Evolutionary conservation across 805 yeast species (phyloP).

Genomic region (Lachancea thermotolerans): DNA sequence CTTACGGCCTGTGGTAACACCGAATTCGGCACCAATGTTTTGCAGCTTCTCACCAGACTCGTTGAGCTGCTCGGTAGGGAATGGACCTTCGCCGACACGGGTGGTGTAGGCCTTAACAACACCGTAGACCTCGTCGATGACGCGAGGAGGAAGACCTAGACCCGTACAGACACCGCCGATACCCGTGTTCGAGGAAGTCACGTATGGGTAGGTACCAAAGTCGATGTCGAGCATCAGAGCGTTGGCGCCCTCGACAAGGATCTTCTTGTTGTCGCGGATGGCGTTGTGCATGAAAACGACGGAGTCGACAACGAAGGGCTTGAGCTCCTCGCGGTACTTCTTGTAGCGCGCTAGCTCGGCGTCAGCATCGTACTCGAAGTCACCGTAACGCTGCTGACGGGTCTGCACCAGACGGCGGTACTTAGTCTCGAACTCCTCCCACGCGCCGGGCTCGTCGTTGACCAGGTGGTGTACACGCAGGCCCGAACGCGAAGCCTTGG

Average conservation of each 20-base stretch:
- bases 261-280: slow-evolving; percentile 67
- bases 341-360: slow-evolving; percentile 75
- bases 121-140: slow-evolving; percentile 78
- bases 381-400: slow-evolving; percentile 87
- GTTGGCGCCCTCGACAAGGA: slow-evolving; percentile 95
- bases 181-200: slow-evolving; percentile 91
- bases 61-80: slow-evolving; percentile 96
- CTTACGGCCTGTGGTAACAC: slow-evolving; percentile 98
- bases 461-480: slow-evolving; percentile 94
- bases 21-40: slow-evolving; percentile 87
- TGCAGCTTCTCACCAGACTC: slow-evolving; percentile 81
- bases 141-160: slow-evolving; percentile 87
- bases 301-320: slow-evolving; percentile 92
- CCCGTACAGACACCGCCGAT: slow-evolving; percentile 98
- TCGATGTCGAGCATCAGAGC: slow-evolving; percentile 97
- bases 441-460: slow-evolving; percentile 79
- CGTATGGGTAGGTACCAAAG: slow-evolving; percentile 96
- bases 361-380: slow-evolving; percentile 79
- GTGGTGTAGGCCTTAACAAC: slow-evolving; percentile 98
- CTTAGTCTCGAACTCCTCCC: slow-evolving; percentile 82
- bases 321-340: slow-evolving; percentile 60
- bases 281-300: slow-evolving; percentile 79
- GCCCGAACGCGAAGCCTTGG: slow-evolving; percentile 96
- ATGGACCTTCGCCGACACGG: slow-evolving; percentile 98
- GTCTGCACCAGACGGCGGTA: slow-evolving; percentile 72